Evolutionary conservation across 1,284 basidiomycete genomes (phyloP).

Genomic region (Gomphus bonarii): DNA sequence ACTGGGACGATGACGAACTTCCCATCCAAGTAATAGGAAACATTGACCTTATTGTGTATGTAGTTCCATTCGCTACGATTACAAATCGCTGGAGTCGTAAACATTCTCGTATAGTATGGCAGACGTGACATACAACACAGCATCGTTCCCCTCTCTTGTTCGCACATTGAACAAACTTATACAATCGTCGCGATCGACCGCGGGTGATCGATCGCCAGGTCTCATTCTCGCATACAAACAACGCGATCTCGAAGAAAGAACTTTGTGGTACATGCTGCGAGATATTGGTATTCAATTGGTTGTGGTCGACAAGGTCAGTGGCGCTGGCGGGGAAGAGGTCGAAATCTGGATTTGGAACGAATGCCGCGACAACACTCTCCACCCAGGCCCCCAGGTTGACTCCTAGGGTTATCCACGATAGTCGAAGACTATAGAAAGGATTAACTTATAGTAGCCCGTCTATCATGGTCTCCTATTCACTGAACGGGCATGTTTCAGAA

Average conservation of each 20-base stretch:
- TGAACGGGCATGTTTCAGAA: background rate
- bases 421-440: background rate
- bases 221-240: slow-evolving; percentile 78
- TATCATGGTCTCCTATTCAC: background rate
- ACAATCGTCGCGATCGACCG: slow-evolving; percentile 11
- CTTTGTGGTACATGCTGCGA: slow-evolving; percentile 54
- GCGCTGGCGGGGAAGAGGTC: slow-evolving; percentile 47
- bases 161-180: slow-evolving; percentile 41
- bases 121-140: slow-evolving; percentile 83
- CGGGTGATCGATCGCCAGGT: slow-evolving; percentile 25
- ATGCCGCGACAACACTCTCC: background rate
- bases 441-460: background rate
- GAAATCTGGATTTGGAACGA: slow-evolving; percentile 57
- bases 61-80: slow-evolving; percentile 2
- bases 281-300: slow-evolving; percentile 42
- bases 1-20: slow-evolving; percentile 60
- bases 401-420: background rate
- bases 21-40: slow-evolving; percentile 35
- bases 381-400: background rate
- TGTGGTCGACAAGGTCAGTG: slow-evolving; percentile 41
- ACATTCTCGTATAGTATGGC: slow-evolving; percentile 53
- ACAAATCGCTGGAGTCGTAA: background rate
- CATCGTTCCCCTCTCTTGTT: slow-evolving; percentile 65
- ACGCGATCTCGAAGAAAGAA: slow-evolving; percentile 62
- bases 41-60: slow-evolving; percentile 51